These are phyloP conservation scores for Cystoisospora suis DNA, from an alignment of 169 alveolate genomes.

Conservation along the genomic window DNA sequence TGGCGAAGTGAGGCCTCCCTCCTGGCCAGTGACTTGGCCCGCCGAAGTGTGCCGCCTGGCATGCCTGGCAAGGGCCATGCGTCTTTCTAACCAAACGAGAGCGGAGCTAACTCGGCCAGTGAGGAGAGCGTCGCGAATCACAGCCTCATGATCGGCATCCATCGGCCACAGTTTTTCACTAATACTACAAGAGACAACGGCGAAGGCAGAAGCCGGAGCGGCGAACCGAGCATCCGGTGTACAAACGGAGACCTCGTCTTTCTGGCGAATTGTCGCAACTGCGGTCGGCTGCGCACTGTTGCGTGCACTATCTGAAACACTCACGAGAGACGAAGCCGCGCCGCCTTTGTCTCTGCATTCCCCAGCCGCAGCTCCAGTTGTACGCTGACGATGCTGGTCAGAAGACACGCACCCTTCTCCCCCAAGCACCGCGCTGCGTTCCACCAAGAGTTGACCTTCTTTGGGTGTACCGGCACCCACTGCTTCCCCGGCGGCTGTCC, in stretches of 20 bases:
- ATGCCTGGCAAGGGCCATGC: neutral
- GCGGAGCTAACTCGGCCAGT: slow-evolving; percentile 55
- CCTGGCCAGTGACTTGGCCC: neutral
- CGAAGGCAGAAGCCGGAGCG: neutral
- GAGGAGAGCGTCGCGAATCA: slow-evolving; percentile 52
- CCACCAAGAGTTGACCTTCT: neutral
- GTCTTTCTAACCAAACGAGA: slow-evolving; percentile 46
- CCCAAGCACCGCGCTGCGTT: neutral
- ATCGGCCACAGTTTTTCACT: slow-evolving; percentile 29
- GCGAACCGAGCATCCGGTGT: too few relatives aligned
- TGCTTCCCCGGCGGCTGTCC: neutral
- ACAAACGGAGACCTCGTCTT: too few relatives aligned
- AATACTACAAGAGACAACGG: slow-evolving; percentile 1
- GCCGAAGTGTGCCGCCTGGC: too few relatives aligned
- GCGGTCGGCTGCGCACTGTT: too few relatives aligned
- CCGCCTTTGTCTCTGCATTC: too few relatives aligned
- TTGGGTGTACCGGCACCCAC: neutral
- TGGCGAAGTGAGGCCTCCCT: too few relatives aligned
- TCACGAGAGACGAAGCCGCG: too few relatives aligned
- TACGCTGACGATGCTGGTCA: too few relatives aligned
- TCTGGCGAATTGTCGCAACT: too few relatives aligned
- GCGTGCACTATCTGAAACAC: too few relatives aligned
- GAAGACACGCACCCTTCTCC: neutral
- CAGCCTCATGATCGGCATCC: slow-evolving; percentile 40
- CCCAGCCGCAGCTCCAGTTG: too few relatives aligned